Evolutionary conservation across 2,329 filamentous ascomycete species (phyloP).

Genomic region (Cephalotrichum gorgonifer): DNA sequence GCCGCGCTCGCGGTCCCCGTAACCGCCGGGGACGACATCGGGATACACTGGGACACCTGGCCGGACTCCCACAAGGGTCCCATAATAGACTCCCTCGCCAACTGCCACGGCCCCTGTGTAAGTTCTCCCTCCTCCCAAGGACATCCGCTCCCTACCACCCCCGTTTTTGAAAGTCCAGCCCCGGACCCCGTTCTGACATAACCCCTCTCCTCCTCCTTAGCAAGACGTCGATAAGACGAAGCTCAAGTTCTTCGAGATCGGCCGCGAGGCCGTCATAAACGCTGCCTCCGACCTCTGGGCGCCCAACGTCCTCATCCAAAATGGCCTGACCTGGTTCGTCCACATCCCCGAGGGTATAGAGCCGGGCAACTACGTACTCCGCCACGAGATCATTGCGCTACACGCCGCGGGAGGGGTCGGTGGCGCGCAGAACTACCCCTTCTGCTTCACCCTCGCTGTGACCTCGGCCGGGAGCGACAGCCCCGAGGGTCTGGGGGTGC

Average conservation of each 20-base stretch:
- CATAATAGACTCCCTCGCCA: conserved; percentile 53
- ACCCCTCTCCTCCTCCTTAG: neutral
- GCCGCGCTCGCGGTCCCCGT: conserved; percentile 24
- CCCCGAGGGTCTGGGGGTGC: no score
- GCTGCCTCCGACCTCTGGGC: no score
- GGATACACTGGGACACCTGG: conserved; percentile 30
- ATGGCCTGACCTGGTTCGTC: conserved; percentile 26
- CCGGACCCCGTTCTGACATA: neutral
- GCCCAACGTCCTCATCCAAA: no score
- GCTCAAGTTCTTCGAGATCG: conserved; percentile 46
- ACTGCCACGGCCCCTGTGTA: conserved; percentile 45
- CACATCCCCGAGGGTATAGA: conserved; percentile 40
- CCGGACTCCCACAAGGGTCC: conserved; percentile 36
- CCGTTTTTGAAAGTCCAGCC: neutral
- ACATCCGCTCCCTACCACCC: neutral
- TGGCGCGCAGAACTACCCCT: conserved; percentile 37
- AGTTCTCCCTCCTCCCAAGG: neutral
- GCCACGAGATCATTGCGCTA: conserved; percentile 49
- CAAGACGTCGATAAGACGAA: conserved; percentile 34
- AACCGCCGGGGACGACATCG: conserved; percentile 26
- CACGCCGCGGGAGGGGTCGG: conserved; percentile 32
- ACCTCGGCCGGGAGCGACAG: no score
- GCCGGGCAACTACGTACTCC: conserved; percentile 47
- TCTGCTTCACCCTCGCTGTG: no score
- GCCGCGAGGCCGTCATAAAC: no score